These are phyloP conservation scores for Saccharum officinarum DNA, from an alignment of 176 grass and related monocot species.

Conservation along the genomic window DNA sequence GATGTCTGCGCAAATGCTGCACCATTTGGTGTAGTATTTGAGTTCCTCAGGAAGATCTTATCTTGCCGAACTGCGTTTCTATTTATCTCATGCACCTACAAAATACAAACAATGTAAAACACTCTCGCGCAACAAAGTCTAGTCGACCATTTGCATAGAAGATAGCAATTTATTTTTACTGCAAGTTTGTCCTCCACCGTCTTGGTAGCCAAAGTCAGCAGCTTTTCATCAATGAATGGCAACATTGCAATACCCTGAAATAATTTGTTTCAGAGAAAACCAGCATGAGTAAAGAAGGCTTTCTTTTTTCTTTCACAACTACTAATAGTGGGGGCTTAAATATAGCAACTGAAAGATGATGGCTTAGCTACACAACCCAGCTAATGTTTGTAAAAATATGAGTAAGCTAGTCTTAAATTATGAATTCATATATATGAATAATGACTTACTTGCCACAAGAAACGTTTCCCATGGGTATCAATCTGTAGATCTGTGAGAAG, in stretches of 20 bases:
- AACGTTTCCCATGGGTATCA: constrained; percentile 59
- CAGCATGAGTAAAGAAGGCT: not conserved
- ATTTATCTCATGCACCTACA: constrained; percentile 42
- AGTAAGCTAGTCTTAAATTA: not conserved
- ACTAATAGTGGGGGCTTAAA: not conserved
- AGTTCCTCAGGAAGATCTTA: constrained; percentile 47
- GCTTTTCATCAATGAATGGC: constrained; percentile 57
- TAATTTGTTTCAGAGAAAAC: not conserved
- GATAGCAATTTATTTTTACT: constrained; percentile 32
- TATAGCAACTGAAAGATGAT: not conserved
- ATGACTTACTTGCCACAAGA: constrained; percentile 54
- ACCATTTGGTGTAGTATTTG: constrained; percentile 1
- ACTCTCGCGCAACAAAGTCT: not conserved
- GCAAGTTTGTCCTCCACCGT: constrained; percentile 34
- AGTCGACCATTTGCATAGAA: not conserved
- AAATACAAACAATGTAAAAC: not conserved
- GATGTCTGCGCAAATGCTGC: not conserved
- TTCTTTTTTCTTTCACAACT: not conserved
- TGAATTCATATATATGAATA: not conserved
- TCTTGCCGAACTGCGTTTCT: constrained; percentile 45
- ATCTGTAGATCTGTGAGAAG: constrained; percentile 43
- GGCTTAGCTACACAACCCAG: not conserved
- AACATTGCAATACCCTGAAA: constrained; percentile 45
- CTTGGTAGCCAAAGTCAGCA: constrained; percentile 45
- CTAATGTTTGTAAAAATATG: not conserved